phyloP scores from a whole-genome alignment of 2,329 filamentous ascomycete genomes.

The Apiospora koreana region DNA sequence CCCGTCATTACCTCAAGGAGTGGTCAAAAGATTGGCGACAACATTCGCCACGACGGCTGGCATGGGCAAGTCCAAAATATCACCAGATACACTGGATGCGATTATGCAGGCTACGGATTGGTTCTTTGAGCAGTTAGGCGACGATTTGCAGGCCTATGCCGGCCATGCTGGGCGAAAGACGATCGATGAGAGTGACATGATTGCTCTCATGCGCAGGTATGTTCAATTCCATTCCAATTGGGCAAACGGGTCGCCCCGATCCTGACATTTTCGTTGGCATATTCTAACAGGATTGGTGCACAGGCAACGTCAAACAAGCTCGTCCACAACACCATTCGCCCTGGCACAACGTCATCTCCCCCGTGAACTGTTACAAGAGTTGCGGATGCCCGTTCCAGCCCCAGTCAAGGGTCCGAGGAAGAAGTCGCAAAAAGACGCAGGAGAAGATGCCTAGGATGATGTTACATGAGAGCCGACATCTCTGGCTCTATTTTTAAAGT shows the following conservation, averaged over 20 bases:
- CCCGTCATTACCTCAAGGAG: slow-evolving; percentile 69
- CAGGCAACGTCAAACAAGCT: slow-evolving; percentile 77
- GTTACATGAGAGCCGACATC: slow-evolving; percentile 24
- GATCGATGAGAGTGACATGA: slow-evolving; percentile 82
- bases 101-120: slow-evolving; percentile 83
- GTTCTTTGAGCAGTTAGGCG: slow-evolving; percentile 87
- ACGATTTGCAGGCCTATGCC: slow-evolving; percentile 78
- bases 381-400: slow-evolving; percentile 67
- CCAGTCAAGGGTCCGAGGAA: slow-evolving; percentile 47
- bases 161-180: slow-evolving; percentile 80
- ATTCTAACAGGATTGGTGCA: slow-evolving; percentile 24
- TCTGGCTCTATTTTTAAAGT: background rate
- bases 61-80: slow-evolving; percentile 67
- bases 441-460: slow-evolving; percentile 45
- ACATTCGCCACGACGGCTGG: slow-evolving; percentile 70
- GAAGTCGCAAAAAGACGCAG: slow-evolving; percentile 34
- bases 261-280: slow-evolving; percentile 19
- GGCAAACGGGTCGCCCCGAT: slow-evolving; percentile 14
- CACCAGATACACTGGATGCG: slow-evolving; percentile 70
- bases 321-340: slow-evolving; percentile 75
- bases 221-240: slow-evolving; percentile 31
- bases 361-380: slow-evolving; percentile 77
- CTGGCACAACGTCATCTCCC: slow-evolving; percentile 83
- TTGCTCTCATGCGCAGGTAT: slow-evolving; percentile 82
- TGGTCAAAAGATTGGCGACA: slow-evolving; percentile 74